Conservation (phyloP, 495 filamentous ascomycete genomes). For the Friedmanniomyces endolithicus region DNA sequence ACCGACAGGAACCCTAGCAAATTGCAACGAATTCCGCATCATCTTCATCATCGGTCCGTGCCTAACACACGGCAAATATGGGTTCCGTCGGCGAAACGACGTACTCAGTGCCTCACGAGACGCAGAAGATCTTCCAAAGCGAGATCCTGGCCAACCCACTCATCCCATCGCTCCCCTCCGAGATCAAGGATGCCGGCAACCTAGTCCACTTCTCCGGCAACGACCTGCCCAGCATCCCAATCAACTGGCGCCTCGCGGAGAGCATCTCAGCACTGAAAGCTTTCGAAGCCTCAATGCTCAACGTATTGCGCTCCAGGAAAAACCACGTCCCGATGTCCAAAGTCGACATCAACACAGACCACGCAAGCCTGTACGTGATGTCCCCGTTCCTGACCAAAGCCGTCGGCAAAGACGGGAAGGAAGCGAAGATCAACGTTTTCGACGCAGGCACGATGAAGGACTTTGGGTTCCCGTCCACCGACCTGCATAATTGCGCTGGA, state of each 20-base stretch:
- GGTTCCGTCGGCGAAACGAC: slow-evolving; percentile 5
- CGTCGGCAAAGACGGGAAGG: slow-evolving; percentile 21
- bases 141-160: slow-evolving; percentile 25
- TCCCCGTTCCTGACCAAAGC: slow-evolving; percentile 17
- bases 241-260: slow-evolving; percentile 31
- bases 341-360: slow-evolving; percentile 23
- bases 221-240: slow-evolving; percentile 25
- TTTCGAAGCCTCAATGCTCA: slow-evolving; percentile 23
- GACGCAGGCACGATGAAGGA: slow-evolving; percentile 3
- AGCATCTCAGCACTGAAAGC: slow-evolving; percentile 19
- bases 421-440: neutral
- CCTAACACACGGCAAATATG: neutral
- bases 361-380: slow-evolving; percentile 34
- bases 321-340: slow-evolving; percentile 21
- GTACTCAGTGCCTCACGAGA: slow-evolving; percentile 25
- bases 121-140: slow-evolving; percentile 19
- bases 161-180: slow-evolving; percentile 18
- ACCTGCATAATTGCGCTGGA: slow-evolving; percentile 15
- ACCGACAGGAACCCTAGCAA: neutral
- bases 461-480: slow-evolving; percentile 20
- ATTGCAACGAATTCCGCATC: neutral
- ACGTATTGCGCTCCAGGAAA: slow-evolving; percentile 23
- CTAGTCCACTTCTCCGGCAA: slow-evolving; percentile 23
- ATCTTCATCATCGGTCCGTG: neutral
- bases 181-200: slow-evolving; percentile 19